Conservation (phyloP, 768 basidiomycete species). For the Psilocybe cyanescens region DNA sequence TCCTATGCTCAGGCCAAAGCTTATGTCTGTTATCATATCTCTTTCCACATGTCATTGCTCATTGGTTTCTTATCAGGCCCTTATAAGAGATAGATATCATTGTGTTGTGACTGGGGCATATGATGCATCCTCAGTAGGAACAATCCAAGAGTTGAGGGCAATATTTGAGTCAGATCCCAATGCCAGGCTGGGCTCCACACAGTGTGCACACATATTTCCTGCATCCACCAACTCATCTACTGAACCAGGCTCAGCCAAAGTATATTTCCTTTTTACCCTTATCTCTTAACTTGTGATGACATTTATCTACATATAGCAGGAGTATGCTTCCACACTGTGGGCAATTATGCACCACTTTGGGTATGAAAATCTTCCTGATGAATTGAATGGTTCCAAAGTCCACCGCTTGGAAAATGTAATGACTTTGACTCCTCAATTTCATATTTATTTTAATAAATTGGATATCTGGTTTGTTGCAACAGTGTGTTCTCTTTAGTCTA, state of each 20-base stretch:
- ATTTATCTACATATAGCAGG: slow-evolving; percentile 16
- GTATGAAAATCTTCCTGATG: slow-evolving; percentile 20
- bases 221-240: slow-evolving; percentile 24
- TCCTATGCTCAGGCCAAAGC: slow-evolving; percentile 22
- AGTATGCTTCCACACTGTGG: slow-evolving; percentile 27
- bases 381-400: slow-evolving; percentile 7
- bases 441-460: slow-evolving; percentile 30
- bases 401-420: slow-evolving; percentile 36
- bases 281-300: slow-evolving; percentile 1
- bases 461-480: slow-evolving; percentile 32
- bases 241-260: slow-evolving; percentile 22
- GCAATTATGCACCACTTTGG: slow-evolving; percentile 31
- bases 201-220: slow-evolving; percentile 34
- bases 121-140: slow-evolving; percentile 18
- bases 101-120: slow-evolving; percentile 34
- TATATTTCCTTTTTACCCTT: slow-evolving; percentile 9
- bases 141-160: slow-evolving; percentile 16
- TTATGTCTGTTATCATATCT: background rate
- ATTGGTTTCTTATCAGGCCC: slow-evolving; percentile 27
- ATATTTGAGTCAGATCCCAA: slow-evolving; percentile 1
- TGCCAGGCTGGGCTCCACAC: slow-evolving; percentile 4
- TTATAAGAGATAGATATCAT: slow-evolving; percentile 36
- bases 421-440: slow-evolving; percentile 26
- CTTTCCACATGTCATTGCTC: background rate
- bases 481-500: slow-evolving; percentile 1